A percentile compares a stretch with the other conserved stretches of the same genome.
Conservation (phyloP, 1,284 basidiomycete genomes). For the Cryptococcus maquisensis region DNA sequence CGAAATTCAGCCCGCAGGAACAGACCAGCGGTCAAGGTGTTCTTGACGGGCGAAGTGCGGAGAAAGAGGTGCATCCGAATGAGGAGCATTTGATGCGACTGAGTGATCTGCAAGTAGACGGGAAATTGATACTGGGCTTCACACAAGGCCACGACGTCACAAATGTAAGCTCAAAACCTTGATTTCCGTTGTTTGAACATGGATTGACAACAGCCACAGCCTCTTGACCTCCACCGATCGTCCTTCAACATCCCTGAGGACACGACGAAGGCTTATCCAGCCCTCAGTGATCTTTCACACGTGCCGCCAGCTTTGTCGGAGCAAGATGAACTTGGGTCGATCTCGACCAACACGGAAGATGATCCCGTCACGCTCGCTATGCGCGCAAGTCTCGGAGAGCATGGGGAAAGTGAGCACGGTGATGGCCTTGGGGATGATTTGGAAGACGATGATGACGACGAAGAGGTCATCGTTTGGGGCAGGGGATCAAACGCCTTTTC, state of each 20-base stretch:
- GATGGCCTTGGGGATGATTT: conserved; percentile 46
- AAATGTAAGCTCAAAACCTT: too few relatives aligned
- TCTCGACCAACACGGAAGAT: conserved; percentile 67
- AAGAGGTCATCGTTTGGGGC: conserved; percentile 30
- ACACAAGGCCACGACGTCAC: conserved; percentile 11
- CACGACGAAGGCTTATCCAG: not conserved
- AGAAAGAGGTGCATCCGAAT: conserved; percentile 73
- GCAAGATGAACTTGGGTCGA: conserved; percentile 60
- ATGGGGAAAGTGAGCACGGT: conserved; percentile 44
- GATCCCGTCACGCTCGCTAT: conserved; percentile 77
- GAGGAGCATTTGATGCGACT: conserved; percentile 94
- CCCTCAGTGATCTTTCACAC: not conserved
- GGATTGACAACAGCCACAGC: too few relatives aligned
- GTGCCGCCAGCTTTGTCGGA: conserved; percentile 3
- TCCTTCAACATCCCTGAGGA: not conserved
- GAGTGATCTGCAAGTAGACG: conserved; percentile 75
- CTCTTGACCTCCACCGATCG: too few relatives aligned
- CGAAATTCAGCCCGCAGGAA: conserved; percentile 13
- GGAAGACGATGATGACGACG: conserved; percentile 28
- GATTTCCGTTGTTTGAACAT: too few relatives aligned
- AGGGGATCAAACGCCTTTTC: not conserved
- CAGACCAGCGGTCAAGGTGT: conserved; percentile 29
- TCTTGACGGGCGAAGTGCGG: not conserved
- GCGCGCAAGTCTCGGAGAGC: conserved; percentile 55
- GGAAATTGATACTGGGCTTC: conserved; percentile 48